Evolutionary conservation across 441 rosid genomes (phyloP).

Genomic region (Erodium moschatum): DNA sequence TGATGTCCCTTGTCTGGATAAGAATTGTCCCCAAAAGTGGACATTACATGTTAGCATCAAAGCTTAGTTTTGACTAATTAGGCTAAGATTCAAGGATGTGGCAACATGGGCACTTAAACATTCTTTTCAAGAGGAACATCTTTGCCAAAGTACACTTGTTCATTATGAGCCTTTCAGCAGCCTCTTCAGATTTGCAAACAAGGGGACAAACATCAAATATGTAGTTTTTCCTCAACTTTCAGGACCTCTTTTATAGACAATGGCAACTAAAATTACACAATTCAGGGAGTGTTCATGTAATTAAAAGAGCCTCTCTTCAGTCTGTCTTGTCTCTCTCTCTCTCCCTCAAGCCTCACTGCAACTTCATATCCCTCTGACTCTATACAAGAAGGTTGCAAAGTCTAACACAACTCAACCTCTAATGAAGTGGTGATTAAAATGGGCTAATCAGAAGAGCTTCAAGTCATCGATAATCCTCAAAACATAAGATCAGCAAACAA

Average conservation of each 20-base stretch:
- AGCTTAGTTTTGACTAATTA: neutral
- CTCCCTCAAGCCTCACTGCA: neutral
- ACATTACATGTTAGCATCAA: neutral
- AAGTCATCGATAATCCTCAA: neutral
- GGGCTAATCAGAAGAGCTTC: neutral
- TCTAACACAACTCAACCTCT: neutral
- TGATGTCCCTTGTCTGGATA: neutral
- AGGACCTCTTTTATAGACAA: neutral
- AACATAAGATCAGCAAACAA: neutral
- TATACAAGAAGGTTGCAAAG: slow-evolving; percentile 1
- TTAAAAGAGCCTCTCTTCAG: neutral
- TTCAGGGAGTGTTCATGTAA: slow-evolving; percentile 1
- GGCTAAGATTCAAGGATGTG: neutral
- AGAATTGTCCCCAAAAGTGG: neutral
- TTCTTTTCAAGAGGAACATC: too few relatives aligned
- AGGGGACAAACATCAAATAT: neutral
- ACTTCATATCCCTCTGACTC: neutral
- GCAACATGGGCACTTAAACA: neutral
- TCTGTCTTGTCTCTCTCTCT: neutral
- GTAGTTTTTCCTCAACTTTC: neutral
- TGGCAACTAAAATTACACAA: neutral
- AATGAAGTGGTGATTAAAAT: neutral
- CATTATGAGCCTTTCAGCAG: too few relatives aligned
- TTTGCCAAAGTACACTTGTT: too few relatives aligned
- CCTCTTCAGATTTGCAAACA: neutral